These are phyloP conservation scores for Cyclotella distinguenda DNA, from an alignment of 108 stramenopile genomes.

Conservation along the genomic window DNA sequence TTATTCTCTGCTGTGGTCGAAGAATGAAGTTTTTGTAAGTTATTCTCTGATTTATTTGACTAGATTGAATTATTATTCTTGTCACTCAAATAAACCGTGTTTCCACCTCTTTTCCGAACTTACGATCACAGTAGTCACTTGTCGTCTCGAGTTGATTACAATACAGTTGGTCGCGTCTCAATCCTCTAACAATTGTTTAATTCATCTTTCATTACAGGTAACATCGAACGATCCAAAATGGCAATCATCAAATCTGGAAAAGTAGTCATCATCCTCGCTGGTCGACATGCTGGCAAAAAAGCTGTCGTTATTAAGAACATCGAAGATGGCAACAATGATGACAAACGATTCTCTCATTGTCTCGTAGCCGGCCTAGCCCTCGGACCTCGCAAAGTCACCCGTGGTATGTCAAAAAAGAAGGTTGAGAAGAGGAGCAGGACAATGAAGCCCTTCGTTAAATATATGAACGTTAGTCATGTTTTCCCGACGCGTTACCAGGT, in stretches of 20 bases:
- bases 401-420: conserved; percentile 94
- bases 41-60: too few species aligned
- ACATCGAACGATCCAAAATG: conserved; percentile 20
- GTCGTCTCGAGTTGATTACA: too few species aligned
- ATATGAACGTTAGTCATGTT: conserved; percentile 98
- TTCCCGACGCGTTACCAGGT: conserved; percentile 99
- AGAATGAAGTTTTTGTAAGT: too few species aligned
- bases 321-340: conserved; percentile 90
- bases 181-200: background rate
- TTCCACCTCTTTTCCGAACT: too few species aligned
- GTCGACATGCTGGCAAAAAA: conserved; percentile 99
- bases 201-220: background rate
- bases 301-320: conserved; percentile 98
- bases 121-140: too few species aligned
- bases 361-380: conserved; percentile 96
- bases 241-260: conserved; percentile 83
- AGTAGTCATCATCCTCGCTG: conserved; percentile 98
- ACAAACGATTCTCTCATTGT: conserved; percentile 96
- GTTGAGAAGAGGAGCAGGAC: conserved; percentile 91
- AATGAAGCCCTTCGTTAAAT: conserved; percentile 99
- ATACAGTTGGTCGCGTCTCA: too few species aligned
- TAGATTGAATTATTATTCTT: too few species aligned
- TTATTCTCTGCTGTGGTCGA: background rate
- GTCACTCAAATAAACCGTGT: too few species aligned
- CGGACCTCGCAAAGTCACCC: conserved; percentile 96